Evolutionary conservation across 208 protist species (phyloP).

Genomic region (Crithidia brevicula): DNA sequence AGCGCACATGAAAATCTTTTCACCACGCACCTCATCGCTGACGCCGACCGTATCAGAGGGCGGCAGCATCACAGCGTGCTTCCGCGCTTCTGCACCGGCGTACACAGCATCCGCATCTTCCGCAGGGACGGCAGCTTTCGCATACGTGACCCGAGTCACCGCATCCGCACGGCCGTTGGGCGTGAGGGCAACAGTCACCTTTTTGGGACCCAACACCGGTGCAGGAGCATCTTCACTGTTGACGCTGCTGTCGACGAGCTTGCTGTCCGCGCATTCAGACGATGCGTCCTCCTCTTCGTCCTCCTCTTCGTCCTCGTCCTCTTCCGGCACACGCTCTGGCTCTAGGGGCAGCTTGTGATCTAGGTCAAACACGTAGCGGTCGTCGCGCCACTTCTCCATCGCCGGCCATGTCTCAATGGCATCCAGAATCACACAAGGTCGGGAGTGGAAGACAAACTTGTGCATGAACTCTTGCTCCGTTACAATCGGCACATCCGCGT

Average conservation of each 20-base stretch:
- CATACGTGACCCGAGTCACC: slow-evolving; percentile 81
- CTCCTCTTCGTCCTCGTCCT: slow-evolving; percentile 38
- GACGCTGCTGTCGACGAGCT: slow-evolving; percentile 1
- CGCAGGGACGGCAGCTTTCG: slow-evolving; percentile 32
- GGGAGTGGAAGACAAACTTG: slow-evolving; percentile 84
- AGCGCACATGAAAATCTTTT: slow-evolving; percentile 85
- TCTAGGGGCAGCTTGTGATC: slow-evolving; percentile 55
- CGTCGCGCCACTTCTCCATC: slow-evolving; percentile 70
- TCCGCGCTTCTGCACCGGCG: slow-evolving; percentile 15
- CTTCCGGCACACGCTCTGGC: slow-evolving; percentile 16
- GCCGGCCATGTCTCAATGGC: slow-evolving; percentile 78
- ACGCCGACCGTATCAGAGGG: background rate
- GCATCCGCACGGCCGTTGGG: slow-evolving; percentile 92
- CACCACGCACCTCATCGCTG: slow-evolving; percentile 8
- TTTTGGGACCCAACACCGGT: slow-evolving; percentile 29
- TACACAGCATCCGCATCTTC: slow-evolving; percentile 30
- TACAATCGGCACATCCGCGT: slow-evolving; percentile 38
- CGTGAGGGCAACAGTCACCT: slow-evolving; percentile 88
- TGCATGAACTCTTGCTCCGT: slow-evolving; percentile 85
- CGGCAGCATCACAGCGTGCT: slow-evolving; percentile 29
- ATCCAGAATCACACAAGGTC: slow-evolving; percentile 81
- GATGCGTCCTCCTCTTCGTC: slow-evolving; percentile 28
- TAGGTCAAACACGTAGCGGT: slow-evolving; percentile 81
- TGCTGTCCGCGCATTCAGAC: too few species aligned
- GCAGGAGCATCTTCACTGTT: background rate